A percentile compares a stretch with the other conserved stretches of the same genome.
Conservation (phyloP, 305 asterid genomes). For the Coffea humblotiana region DNA sequence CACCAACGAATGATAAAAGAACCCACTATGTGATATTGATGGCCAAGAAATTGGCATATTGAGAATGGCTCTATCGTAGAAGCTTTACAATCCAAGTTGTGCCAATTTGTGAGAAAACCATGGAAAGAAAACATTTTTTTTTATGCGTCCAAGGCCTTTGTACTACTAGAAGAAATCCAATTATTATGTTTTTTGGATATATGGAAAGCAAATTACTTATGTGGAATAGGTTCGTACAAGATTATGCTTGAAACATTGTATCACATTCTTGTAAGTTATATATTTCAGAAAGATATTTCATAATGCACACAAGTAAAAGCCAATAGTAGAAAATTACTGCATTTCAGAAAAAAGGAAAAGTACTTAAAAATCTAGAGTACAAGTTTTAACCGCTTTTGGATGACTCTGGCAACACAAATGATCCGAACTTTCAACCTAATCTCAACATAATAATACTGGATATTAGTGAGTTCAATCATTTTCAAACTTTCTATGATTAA, state of each 20-base stretch:
- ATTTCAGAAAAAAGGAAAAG: neutral
- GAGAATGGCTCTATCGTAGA: too few relatives aligned
- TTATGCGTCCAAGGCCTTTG: neutral
- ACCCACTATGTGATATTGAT: too few relatives aligned
- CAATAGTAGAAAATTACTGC: neutral
- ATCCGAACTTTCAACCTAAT: conserved; percentile 14
- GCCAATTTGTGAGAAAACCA: neutral
- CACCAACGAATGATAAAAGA: too few relatives aligned
- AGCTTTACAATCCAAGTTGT: neutral
- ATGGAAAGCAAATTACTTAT: too few relatives aligned
- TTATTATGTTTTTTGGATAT: too few relatives aligned
- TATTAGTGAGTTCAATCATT: neutral
- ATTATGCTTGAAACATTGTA: too few relatives aligned
- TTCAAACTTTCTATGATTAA: conserved; percentile 3
- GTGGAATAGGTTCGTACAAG: too few relatives aligned
- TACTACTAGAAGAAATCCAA: too few relatives aligned
- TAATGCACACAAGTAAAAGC: neutral
- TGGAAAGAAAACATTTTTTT: neutral
- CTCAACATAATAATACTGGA: neutral
- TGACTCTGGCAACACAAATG: neutral
- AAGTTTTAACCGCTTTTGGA: neutral
- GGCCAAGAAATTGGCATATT: too few relatives aligned
- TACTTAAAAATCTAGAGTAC: neutral
- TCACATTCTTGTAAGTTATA: neutral
- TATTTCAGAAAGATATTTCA: neutral